Evolutionary conservation across 2,329 filamentous ascomycete species (phyloP).

Genomic region (Daldinia sp.): DNA sequence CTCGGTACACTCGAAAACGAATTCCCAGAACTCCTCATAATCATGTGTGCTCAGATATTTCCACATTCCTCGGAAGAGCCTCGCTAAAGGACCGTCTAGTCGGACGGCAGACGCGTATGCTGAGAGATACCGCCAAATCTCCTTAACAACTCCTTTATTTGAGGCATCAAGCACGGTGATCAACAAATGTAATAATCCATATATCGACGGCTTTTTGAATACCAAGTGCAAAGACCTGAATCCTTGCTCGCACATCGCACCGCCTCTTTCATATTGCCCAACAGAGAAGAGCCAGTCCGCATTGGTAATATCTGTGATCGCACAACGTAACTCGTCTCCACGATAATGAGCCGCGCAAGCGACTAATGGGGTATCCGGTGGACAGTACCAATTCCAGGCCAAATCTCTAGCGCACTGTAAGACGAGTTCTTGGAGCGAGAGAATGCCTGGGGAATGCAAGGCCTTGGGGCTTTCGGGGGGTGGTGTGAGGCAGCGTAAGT

Average conservation of each 20-base stretch:
- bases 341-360: slow-evolving; percentile 47
- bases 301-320: slow-evolving; percentile 50
- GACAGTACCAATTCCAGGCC: slow-evolving; percentile 48
- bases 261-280: slow-evolving; percentile 46
- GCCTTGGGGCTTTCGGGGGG: slow-evolving; percentile 46
- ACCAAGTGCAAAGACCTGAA: slow-evolving; percentile 48
- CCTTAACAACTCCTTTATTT: slow-evolving; percentile 48
- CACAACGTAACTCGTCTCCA: slow-evolving; percentile 47
- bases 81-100: slow-evolving; percentile 45
- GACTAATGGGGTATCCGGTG: slow-evolving; percentile 47
- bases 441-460: slow-evolving; percentile 44
- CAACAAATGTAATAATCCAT: slow-evolving; percentile 47
- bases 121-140: slow-evolving; percentile 49
- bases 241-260: slow-evolving; percentile 48
- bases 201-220: slow-evolving; percentile 48
- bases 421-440: slow-evolving; percentile 49
- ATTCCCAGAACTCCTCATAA: slow-evolving; percentile 49
- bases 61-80: slow-evolving; percentile 48
- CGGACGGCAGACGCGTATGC: slow-evolving; percentile 45
- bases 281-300: slow-evolving; percentile 50
- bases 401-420: slow-evolving; percentile 48
- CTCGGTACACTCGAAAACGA: slow-evolving; percentile 50
- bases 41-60: slow-evolving; percentile 49
- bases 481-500: slow-evolving; percentile 49
- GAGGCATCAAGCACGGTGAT: slow-evolving; percentile 48